phyloP scores from a whole-genome alignment of 345 rosid genomes.

The Dimocarpus longan region DNA sequence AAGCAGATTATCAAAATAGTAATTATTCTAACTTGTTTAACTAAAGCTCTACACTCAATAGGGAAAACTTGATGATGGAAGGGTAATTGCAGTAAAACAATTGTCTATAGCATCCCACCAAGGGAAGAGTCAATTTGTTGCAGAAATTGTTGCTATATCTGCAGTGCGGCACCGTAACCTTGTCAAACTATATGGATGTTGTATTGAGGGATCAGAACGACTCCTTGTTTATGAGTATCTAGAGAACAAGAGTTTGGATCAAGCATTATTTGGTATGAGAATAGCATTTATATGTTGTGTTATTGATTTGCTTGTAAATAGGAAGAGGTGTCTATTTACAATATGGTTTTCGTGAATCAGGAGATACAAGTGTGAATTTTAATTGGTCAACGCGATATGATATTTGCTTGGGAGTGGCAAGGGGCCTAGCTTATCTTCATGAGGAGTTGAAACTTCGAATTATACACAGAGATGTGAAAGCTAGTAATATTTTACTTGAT shows the following conservation, averaged over 20 bases:
- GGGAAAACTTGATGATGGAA: conserved; percentile 17
- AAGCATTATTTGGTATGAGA: conserved; percentile 43
- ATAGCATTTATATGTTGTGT: neutral
- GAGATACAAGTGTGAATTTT: conserved; percentile 35
- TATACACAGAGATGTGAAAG: conserved; percentile 58
- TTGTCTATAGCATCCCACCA: conserved; percentile 23
- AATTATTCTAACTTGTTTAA: neutral
- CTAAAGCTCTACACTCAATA: neutral
- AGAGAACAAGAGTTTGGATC: conserved; percentile 58
- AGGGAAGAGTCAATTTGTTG: conserved; percentile 25
- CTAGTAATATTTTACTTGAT: conserved; percentile 52
- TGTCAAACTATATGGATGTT: conserved; percentile 56
- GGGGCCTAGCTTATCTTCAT: conserved; percentile 56
- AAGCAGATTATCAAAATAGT: neutral
- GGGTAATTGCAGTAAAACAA: conserved; percentile 14
- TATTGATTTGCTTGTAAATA: conserved; percentile 24
- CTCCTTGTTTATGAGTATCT: conserved; percentile 56
- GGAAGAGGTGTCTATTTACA: neutral
- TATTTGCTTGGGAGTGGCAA: conserved; percentile 50
- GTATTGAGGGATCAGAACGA: conserved; percentile 44
- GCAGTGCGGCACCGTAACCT: conserved; percentile 58
- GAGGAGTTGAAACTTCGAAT: conserved; percentile 56
- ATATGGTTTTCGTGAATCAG: conserved; percentile 31
- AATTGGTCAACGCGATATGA: conserved; percentile 43
- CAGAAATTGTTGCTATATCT: conserved; percentile 25